Evolutionary conservation across 1,139 yeast species (phyloP).

Genomic region (Saccharomyces uvarum): DNA sequence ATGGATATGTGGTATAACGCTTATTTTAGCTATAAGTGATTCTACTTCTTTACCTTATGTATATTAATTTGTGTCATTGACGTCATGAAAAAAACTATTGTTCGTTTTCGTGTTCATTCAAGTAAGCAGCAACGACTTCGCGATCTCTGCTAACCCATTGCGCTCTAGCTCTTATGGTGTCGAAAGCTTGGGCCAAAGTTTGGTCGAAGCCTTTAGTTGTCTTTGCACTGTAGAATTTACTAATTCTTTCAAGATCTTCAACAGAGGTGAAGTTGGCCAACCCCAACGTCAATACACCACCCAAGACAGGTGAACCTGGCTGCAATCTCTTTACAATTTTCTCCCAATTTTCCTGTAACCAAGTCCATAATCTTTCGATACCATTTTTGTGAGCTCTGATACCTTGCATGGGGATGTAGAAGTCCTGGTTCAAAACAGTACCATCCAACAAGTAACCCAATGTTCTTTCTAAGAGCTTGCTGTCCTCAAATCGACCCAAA

Average conservation of each 20-base stretch:
- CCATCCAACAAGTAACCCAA: conserved; percentile 57
- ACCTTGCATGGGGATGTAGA: conserved; percentile 69
- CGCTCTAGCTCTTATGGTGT: conserved; percentile 53
- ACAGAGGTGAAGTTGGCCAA: conserved; percentile 59
- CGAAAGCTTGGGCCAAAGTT: conserved; percentile 64
- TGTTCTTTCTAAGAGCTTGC: conserved; percentile 52
- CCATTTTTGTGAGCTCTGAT: conserved; percentile 58
- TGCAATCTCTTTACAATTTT: conserved; percentile 58
- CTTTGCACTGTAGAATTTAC: conserved; percentile 50
- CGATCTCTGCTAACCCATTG: conserved; percentile 63
- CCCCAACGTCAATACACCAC: conserved; percentile 57
- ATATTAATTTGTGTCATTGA: background rate
- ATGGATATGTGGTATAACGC: background rate
- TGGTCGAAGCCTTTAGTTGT: conserved; percentile 70
- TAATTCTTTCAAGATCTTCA: conserved; percentile 51
- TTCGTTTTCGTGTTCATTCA: conserved; percentile 38
- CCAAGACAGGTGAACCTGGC: conserved; percentile 73
- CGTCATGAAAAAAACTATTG: background rate
- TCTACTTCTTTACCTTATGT: background rate
- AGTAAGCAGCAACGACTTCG: conserved; percentile 47
- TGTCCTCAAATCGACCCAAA: conserved; percentile 62
- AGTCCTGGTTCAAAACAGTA: conserved; percentile 72
- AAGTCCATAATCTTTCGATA: conserved; percentile 57
- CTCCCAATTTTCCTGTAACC: conserved; percentile 75
- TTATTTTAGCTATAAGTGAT: background rate